phyloP scores from a whole-genome alignment of 345 rosid species.

The Hibiscus trionum region DNA sequence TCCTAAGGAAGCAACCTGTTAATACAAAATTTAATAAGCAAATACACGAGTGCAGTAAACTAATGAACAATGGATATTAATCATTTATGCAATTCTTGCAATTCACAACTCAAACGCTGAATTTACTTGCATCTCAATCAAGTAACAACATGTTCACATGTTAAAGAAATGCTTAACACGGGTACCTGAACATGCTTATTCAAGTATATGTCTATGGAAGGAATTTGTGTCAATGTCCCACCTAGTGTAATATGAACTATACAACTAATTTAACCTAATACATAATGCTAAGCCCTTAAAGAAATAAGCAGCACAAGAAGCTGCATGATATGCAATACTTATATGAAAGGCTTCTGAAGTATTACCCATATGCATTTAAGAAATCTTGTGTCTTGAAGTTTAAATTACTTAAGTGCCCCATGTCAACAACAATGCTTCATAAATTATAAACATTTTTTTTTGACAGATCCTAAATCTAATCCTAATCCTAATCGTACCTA shows the following conservation, averaged over 20 bases:
- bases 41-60: neutral
- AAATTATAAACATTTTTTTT: neutral
- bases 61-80: neutral
- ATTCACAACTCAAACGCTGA: neutral
- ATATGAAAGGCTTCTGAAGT: neutral
- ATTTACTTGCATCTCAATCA: neutral
- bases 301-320: neutral
- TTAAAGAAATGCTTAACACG: neutral
- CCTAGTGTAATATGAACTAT: neutral
- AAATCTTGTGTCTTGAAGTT: neutral
- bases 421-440: neutral
- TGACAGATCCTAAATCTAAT: too few relatives aligned
- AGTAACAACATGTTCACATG: neutral
- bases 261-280: neutral
- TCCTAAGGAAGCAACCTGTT: constrained; percentile 94
- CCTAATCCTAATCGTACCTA: too few relatives aligned
- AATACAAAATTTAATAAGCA: constrained; percentile 13
- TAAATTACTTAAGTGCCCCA: neutral
- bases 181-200: neutral
- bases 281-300: neutral
- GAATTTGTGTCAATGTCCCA: neutral
- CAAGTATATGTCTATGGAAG: neutral
- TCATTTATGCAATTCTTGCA: neutral
- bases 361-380: neutral
- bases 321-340: neutral